A percentile compares a stretch with the other conserved stretches of the same genome.
Conservation (phyloP, 148 eudicot species). For the Rhododendron henanense region DNA sequence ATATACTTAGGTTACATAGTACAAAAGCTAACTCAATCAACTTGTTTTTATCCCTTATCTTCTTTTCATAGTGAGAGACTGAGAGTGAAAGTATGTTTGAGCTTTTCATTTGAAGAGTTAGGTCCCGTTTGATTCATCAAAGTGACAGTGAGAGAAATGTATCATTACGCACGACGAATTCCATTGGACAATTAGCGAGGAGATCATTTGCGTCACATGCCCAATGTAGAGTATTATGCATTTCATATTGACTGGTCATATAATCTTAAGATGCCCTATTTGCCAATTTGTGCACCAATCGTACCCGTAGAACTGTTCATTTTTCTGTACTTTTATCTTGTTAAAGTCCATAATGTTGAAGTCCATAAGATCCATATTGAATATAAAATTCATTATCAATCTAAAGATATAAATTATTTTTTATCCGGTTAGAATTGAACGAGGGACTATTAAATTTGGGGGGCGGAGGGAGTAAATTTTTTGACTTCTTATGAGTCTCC, state of each 20-base stretch:
- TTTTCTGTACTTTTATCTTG: not conserved
- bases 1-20: not conserved
- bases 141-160: not conserved
- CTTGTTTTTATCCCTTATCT: not conserved
- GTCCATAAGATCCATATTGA: no score
- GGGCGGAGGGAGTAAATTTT: no score
- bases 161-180: not conserved
- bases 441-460: no score
- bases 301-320: no score
- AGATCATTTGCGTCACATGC: not conserved
- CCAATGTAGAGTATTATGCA: not conserved
- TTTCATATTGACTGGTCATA: not conserved
- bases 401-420: no score
- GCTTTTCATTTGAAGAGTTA: not conserved
- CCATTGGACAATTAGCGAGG: not conserved
- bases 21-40: not conserved
- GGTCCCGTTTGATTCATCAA: not conserved
- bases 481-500: not conserved
- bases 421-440: no score
- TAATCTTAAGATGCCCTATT: no score
- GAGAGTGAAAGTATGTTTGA: not conserved
- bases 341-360: not conserved
- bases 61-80: not conserved
- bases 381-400: no score
- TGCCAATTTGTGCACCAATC: no score